phyloP scores from a whole-genome alignment of 1,139 yeast genomes.

The Suhomyces atakaporum region DNA sequence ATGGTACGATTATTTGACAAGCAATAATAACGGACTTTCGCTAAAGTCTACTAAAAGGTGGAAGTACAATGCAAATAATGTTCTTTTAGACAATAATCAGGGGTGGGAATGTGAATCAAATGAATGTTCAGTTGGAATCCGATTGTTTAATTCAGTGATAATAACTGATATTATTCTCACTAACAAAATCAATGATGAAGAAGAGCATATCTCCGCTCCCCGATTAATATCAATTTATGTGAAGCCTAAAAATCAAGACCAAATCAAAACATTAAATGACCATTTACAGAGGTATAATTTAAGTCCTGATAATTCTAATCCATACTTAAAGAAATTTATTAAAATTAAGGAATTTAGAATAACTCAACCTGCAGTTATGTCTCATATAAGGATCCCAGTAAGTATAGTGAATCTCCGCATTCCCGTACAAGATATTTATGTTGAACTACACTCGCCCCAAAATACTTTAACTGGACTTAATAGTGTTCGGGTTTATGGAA shows the following conservation, averaged over 20 bases:
- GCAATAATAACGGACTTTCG: conserved; percentile 14
- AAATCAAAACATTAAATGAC: conserved; percentile 18
- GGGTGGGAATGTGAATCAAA: conserved; percentile 37
- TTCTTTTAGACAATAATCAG: conserved; percentile 36
- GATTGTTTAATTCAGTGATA: conserved; percentile 35
- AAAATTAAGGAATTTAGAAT: conserved; percentile 30
- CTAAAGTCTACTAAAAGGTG: conserved; percentile 21
- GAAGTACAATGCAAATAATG: conserved; percentile 44
- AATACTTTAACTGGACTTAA: conserved; percentile 27
- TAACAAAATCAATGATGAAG: conserved; percentile 15
- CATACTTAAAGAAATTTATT: conserved; percentile 35
- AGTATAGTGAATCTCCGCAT: conserved; percentile 38
- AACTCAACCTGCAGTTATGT: conserved; percentile 18
- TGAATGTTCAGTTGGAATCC: conserved; percentile 38
- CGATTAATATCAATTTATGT: conserved; percentile 28
- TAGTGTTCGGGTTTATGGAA: conserved; percentile 41
- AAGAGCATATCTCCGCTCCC: conserved; percentile 13
- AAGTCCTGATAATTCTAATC: conserved; percentile 15
- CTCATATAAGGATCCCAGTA: conserved; percentile 38
- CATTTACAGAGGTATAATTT: conserved; percentile 23
- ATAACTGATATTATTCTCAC: conserved; percentile 40
- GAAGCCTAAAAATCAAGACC: conserved; percentile 29
- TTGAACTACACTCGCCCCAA: conserved; percentile 29
- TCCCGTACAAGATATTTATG: conserved; percentile 37
- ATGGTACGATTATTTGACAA: conserved; percentile 42